phyloP scores from a whole-genome alignment of 1,284 basidiomycete species.

The Ceraceosorus guamensis region DNA sequence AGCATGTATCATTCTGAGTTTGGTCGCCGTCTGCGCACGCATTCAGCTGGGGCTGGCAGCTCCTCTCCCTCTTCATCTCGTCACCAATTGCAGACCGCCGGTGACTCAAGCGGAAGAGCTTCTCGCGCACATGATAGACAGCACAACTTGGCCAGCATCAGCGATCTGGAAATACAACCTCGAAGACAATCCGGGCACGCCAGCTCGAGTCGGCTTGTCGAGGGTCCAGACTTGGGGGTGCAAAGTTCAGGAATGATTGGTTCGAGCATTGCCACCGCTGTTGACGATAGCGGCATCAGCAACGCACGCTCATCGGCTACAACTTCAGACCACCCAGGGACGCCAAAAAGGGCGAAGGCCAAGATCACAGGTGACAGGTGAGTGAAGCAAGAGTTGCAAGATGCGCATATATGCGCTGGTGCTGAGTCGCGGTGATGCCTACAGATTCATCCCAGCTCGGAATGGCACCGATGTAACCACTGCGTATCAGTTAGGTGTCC shows the following conservation, averaged over 20 bases:
- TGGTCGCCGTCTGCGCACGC: slow-evolving; percentile 28
- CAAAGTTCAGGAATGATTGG: too few relatives aligned
- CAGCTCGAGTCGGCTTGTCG: neutral
- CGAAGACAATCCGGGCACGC: neutral
- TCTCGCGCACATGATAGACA: neutral
- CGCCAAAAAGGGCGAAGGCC: neutral
- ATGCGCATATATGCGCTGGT: neutral
- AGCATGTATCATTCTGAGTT: slow-evolving; percentile 41
- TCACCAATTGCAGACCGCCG: neutral
- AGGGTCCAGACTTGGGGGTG: too few relatives aligned
- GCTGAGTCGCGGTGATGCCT: too few relatives aligned
- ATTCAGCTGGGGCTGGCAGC: slow-evolving; percentile 24
- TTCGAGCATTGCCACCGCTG: too few relatives aligned
- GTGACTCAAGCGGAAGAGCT: neutral
- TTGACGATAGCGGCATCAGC: too few relatives aligned
- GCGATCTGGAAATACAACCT: slow-evolving; percentile 6
- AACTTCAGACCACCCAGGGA: neutral
- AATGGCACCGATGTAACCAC: slow-evolving; percentile 53
- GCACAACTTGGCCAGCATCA: neutral
- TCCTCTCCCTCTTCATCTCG: slow-evolving; percentile 10
- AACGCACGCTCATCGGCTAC: too few relatives aligned
- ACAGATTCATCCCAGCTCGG: slow-evolving; percentile 55
- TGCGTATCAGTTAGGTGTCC: slow-evolving; percentile 52
- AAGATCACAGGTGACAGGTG: neutral
- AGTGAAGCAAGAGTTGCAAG: neutral